Percentiles rank a stretch among this genome's conserved stretches.
Evolutionary conservation across 768 basidiomycete species (phyloP).

Genomic region (Tricholoma matsutake): DNA sequence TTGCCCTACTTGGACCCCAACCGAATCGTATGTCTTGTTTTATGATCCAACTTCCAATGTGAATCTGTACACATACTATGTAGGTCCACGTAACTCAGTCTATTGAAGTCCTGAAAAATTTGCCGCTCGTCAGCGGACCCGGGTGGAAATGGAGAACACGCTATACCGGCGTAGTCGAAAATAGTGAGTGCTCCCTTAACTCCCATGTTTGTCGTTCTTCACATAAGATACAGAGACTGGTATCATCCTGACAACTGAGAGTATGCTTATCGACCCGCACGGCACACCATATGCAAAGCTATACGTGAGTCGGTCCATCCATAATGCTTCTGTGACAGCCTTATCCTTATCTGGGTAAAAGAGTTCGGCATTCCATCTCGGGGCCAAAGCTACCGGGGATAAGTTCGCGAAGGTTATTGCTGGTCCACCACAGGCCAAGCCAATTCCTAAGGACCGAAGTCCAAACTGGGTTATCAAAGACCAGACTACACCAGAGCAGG

Average conservation of each 20-base stretch:
- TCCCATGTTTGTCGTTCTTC: background rate
- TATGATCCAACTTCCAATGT: background rate
- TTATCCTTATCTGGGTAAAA: conserved; percentile 19
- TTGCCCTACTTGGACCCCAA: conserved; percentile 71
- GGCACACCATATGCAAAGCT: conserved; percentile 61
- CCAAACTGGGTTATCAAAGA: conserved; percentile 63
- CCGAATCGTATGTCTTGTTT: conserved; percentile 49
- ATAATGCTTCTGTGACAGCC: background rate
- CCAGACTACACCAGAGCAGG: conserved; percentile 63
- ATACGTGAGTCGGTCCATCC: conserved; percentile 39
- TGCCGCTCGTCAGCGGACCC: conserved; percentile 70
- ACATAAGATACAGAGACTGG: conserved; percentile 55
- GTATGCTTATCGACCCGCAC: conserved; percentile 56
- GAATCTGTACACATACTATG: background rate
- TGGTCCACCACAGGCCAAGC: conserved; percentile 56
- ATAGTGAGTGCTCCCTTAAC: conserved; percentile 47
- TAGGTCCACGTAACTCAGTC: conserved; percentile 80
- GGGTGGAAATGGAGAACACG: conserved; percentile 75
- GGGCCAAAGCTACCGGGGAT: conserved; percentile 58
- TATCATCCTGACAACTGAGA: conserved; percentile 67
- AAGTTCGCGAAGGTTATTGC: conserved; percentile 64
- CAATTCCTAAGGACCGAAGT: conserved; percentile 55
- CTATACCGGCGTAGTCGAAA: conserved; percentile 72
- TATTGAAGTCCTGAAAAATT: conserved; percentile 75
- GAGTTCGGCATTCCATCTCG: conserved; percentile 69